Base-by-base conservation (phyloP, 2,329 filamentous ascomycete genomes). In the Aspergillus piperis region DNA sequence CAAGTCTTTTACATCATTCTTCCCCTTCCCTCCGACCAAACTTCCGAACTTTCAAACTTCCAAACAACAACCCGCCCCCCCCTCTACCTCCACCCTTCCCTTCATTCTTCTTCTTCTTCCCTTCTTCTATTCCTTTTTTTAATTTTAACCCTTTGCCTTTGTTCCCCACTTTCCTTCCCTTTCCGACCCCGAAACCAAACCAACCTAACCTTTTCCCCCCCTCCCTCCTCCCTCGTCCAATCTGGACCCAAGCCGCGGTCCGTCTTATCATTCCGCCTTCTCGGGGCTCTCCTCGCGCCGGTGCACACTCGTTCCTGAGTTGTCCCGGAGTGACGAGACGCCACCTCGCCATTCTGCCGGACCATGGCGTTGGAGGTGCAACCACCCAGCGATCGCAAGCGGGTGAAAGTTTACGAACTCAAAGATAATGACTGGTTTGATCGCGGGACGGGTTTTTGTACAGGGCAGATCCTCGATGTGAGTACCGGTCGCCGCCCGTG, bases 381-480 rank as follows among this genome's bases (percentile, higher is more conserved):
- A 70, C 75, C 78, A 67, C 74, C 79, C 70, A 78, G 79, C 72
- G 80, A 81, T 75, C 80, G 78, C 71, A 82, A 81, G 72, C 75
- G 95, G 84, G 95, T 98, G 79, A 99, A 99, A 84, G 95, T 99
- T 75, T 99, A 99, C 79, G 95, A 98, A 82, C 86, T 99, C 72
- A 92, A 91, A 77, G 92, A 96, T 80, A 96, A 96, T 84, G 95
- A 98, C 86, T 99, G 95, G 95, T 97, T 94, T 76, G 95, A 99
- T 80, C 86, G 94, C 72, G 95, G 95, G 66, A 99, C 95, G 51
- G 95, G 95, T 64, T 97, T 97, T 78, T 98, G 95, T 77, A 91
- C 87, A 62, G 92, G 93, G 51, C 84, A 88, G 66, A 86, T 90
- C 66, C 80, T 88, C 65, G 84, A 88, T 76, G 90, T 95, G 86